Percentiles rank a stretch among this genome's conserved stretches.
These are phyloP conservation scores for Capsella bursapastoris DNA, from an alignment of 345 rosid genomes.

Conservation along the genomic window DNA sequence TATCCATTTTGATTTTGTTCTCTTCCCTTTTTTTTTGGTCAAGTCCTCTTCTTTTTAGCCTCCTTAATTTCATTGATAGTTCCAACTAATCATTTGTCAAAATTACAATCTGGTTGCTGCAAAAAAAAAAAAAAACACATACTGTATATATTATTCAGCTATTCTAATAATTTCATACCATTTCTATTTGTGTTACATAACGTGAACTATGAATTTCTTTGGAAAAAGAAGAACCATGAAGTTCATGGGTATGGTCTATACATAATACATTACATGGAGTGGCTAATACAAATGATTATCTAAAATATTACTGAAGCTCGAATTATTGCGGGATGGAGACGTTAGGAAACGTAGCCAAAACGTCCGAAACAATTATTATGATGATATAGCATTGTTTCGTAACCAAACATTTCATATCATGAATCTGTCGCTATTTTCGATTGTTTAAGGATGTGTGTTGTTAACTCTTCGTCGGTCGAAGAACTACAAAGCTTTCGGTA, in stretches of 20 bases:
- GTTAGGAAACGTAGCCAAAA: slow-evolving; percentile 21
- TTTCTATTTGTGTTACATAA: neutral
- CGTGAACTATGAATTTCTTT: slow-evolving; percentile 20
- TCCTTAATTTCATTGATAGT: neutral
- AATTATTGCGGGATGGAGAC: slow-evolving; percentile 16
- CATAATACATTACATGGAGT: neutral
- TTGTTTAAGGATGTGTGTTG: slow-evolving; percentile 40
- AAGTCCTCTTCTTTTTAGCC: slow-evolving; percentile 1
- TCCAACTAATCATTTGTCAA: neutral
- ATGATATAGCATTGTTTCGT: slow-evolving; percentile 5
- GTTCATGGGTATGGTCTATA: too few relatives aligned
- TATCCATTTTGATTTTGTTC: slow-evolving; percentile 29
- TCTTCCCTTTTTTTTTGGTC: neutral
- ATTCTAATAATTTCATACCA: neutral
- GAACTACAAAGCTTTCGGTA: neutral
- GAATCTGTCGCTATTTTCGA: slow-evolving; percentile 47
- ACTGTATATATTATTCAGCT: too few relatives aligned
- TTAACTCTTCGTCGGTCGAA: slow-evolving; percentile 33
- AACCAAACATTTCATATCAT: slow-evolving; percentile 40
- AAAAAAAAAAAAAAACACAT: too few relatives aligned
- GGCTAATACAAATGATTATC: neutral
- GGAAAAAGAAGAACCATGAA: too few relatives aligned
- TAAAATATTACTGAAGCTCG: neutral
- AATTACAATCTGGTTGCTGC: too few relatives aligned
- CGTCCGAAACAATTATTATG: slow-evolving; percentile 11